Conservation (phyloP, 2,329 filamentous ascomycete species). For the Chaetothyriales sp. region DNA sequence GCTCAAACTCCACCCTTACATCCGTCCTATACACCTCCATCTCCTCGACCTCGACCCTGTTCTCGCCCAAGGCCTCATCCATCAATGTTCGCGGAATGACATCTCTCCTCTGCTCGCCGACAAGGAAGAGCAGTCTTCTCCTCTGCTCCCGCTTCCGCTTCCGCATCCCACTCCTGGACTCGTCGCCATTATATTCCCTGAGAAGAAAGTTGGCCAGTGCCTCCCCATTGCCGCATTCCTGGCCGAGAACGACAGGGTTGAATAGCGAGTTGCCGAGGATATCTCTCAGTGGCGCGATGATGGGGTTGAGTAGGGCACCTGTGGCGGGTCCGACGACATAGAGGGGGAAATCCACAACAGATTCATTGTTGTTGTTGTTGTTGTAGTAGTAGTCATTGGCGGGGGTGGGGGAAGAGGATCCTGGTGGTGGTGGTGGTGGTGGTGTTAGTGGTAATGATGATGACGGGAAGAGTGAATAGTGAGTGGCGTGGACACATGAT, state of each 20-base stretch:
- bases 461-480: background rate
- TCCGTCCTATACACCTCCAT: constrained; percentile 75
- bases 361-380: background rate
- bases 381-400: background rate
- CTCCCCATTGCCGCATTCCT: constrained; percentile 74
- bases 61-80: constrained; percentile 28
- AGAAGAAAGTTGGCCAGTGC: constrained; percentile 66
- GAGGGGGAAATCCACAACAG: constrained; percentile 21
- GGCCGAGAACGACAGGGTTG: constrained; percentile 53
- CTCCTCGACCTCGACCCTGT: constrained; percentile 57
- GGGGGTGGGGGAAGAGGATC: background rate
- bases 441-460: background rate
- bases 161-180: constrained; percentile 1
- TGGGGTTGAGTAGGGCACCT: constrained; percentile 50
- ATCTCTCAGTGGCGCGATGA: constrained; percentile 26
- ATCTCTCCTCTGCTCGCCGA: constrained; percentile 79
- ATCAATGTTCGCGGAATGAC: constrained; percentile 74
- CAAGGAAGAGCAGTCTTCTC: constrained; percentile 64
- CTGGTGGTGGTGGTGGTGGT: background rate
- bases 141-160: constrained; percentile 15
- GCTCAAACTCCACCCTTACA: constrained; percentile 64
- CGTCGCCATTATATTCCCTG: constrained; percentile 50
- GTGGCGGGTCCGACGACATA: constrained; percentile 39
- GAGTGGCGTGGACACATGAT: background rate
- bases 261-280: constrained; percentile 15